phyloP scores from a whole-genome alignment of 208 protist genomes.

The Trypanosoma rangeli region DNA sequence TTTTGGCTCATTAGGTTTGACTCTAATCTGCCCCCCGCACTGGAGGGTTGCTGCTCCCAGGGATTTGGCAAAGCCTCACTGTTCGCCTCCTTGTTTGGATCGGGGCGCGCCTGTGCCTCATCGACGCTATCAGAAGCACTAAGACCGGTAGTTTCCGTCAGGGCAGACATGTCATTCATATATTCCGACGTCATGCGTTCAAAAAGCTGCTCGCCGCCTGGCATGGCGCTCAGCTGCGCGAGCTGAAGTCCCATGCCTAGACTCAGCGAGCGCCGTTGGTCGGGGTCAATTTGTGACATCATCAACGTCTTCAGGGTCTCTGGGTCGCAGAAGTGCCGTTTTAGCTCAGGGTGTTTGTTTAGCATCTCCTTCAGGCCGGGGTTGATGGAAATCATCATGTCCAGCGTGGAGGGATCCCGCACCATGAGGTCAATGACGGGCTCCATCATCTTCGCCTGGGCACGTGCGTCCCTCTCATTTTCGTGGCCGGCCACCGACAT shows the following conservation, averaged over 20 bases:
- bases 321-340: constrained; percentile 49
- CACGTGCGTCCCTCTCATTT: constrained; percentile 41
- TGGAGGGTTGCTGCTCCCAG: constrained; percentile 11
- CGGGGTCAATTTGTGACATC: constrained; percentile 69
- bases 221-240: constrained; percentile 63
- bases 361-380: constrained; percentile 53
- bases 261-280: constrained; percentile 54
- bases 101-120: constrained; percentile 37
- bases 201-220: constrained; percentile 64
- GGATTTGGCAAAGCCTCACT: constrained; percentile 47
- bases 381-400: constrained; percentile 48
- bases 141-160: constrained; percentile 2
- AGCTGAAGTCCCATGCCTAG: constrained; percentile 57
- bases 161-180: constrained; percentile 32
- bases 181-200: constrained; percentile 53
- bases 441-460: constrained; percentile 56
- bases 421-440: constrained; percentile 67
- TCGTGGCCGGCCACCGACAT: constrained; percentile 28
- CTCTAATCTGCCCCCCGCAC: too few relatives aligned
- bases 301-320: constrained; percentile 75
- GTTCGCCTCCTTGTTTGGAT: constrained; percentile 52
- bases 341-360: constrained; percentile 57
- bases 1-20: neutral
- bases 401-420: constrained; percentile 50
- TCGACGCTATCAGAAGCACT: constrained; percentile 11